A percentile compares a stretch with the other conserved stretches of the same genome.
Conservation (phyloP, 1,284 basidiomycete species). For the Chiua sp. region DNA sequence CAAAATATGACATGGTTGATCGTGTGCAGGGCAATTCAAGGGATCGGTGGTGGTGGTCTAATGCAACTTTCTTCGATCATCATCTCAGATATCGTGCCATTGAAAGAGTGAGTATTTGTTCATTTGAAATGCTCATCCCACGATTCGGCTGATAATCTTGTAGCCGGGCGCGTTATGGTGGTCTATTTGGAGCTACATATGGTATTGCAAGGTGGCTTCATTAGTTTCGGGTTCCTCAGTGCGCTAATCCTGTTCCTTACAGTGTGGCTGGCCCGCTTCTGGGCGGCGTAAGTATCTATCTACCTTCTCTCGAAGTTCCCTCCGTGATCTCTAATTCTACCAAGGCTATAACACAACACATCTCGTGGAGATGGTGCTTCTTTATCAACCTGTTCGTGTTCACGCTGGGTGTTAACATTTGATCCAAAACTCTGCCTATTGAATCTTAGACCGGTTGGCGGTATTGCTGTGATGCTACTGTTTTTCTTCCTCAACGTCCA, state of each 20-base stretch:
- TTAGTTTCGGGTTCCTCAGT: not conserved
- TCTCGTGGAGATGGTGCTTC: conserved; percentile 81
- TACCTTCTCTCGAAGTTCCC: not conserved
- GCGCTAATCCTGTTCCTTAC: conserved; percentile 5
- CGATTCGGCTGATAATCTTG: conserved; percentile 1
- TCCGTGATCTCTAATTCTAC: not conserved
- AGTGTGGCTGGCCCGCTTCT: conserved; percentile 79
- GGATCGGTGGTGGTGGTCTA: conserved; percentile 83
- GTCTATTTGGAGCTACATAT: conserved; percentile 80
- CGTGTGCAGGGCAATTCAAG: conserved; percentile 79
- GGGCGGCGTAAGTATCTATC: conserved; percentile 64
- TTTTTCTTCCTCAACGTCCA: conserved; percentile 87
- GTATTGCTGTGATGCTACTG: conserved; percentile 69
- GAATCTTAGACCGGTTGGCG: conserved; percentile 68
- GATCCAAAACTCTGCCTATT: not conserved
- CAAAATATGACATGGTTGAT: conserved; percentile 80
- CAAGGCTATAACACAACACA: conserved; percentile 70
- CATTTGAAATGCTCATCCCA: not conserved
- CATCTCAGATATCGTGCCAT: conserved; percentile 80
- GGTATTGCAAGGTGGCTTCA: conserved; percentile 59
- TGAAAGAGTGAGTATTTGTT: conserved; percentile 63
- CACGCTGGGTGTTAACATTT: not conserved
- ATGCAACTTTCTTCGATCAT: conserved; percentile 72
- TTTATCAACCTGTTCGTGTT: conserved; percentile 69
- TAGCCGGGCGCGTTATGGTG: conserved; percentile 79